Base-by-base conservation (phyloP, 306 rosid species). In the Pyrus bretschneideri region DNA sequence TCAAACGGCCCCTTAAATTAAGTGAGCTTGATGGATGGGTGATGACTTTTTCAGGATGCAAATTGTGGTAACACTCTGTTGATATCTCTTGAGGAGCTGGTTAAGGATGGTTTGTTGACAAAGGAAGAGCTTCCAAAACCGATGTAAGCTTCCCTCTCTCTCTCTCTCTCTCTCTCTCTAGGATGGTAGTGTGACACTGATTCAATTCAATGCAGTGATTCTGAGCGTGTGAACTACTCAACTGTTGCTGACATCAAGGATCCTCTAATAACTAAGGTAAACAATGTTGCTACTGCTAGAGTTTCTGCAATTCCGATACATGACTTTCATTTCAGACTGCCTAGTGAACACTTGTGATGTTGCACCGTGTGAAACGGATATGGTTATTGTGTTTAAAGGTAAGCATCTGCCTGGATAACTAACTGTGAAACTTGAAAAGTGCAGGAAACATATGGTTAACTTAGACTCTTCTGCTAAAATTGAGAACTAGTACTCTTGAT, bases 61-160 rank as follows among this genome's bases (percentile, higher is more conserved):
- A 92, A 89, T 84, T 92, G 98, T 87, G 98, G 98, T 9, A 95
- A 95, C 85, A 92, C 96, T 4, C 91, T 95, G 75, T 82, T 95
- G 87, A 90, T 95, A 83, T 95, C 97, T 73, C 96, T 95, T 23
- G 87, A 89, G 65, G 93, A 88, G 76, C 98, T 95, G 78, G 96
- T 90, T 29, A 86, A 92, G 72, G 97, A 95, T 81, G 96, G 96
- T n/a, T 88, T 95, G 86, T 79, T 95, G 84, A 74, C 77, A n/a
- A 79, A 84, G 81, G 91, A 89, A 4, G 98, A 95, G 77, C 91
- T 92, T 83, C 98, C 98, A 13, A 46, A 87, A 67, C 91, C 96
- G 76, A 79, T 95, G 98, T 94, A 80, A 85, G 96, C 64, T 2
- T 23, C 23, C 1, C 23, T 23, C 35, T 33, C 40, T 7, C 42